Conservation (phyloP, 805 yeast species). For the Starmerella davenportii region DNA sequence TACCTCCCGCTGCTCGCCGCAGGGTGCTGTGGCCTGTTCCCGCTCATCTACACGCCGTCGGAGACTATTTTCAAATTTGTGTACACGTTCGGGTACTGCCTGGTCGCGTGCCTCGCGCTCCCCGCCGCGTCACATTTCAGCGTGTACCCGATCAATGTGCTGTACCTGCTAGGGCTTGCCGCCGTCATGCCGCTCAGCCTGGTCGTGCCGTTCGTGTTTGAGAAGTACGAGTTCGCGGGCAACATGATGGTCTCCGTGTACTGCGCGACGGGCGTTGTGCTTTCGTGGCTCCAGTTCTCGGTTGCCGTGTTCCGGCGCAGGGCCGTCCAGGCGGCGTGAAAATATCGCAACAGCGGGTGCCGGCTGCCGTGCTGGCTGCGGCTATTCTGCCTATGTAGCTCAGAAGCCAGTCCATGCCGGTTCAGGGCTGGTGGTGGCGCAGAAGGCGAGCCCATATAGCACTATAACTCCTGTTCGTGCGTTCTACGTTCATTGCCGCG, state of each 20-base stretch:
- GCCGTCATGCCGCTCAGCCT: conserved; percentile 46
- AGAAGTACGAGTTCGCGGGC: conserved; percentile 51
- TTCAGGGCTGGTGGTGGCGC: no score
- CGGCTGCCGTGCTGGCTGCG: no score
- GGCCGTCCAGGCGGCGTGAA: no score
- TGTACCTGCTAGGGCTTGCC: conserved; percentile 48
- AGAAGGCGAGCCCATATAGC: no score
- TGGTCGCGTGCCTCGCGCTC: conserved; percentile 54
- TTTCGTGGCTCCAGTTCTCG: conserved; percentile 46
- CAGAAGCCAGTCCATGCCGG: no score
- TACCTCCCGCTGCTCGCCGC: conserved; percentile 57
- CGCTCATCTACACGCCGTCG: conserved; percentile 60
- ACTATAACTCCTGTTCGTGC: no score
- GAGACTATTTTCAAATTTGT: conserved; percentile 62
- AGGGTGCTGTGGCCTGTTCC: conserved; percentile 77
- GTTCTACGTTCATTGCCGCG: no score
- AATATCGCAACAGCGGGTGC: no score
- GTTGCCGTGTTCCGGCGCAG: neutral
- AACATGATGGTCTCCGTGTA: conserved; percentile 73
- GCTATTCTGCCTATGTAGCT: no score
- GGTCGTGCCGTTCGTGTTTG: conserved; percentile 36
- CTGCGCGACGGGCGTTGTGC: conserved; percentile 66
- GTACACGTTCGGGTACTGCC: conserved; percentile 73
- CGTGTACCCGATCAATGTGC: conserved; percentile 49
- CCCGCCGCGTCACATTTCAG: conserved; percentile 32